These are phyloP conservation scores for Salvia sclarea DNA, from an alignment of 305 asterid species.

Conservation along the genomic window DNA sequence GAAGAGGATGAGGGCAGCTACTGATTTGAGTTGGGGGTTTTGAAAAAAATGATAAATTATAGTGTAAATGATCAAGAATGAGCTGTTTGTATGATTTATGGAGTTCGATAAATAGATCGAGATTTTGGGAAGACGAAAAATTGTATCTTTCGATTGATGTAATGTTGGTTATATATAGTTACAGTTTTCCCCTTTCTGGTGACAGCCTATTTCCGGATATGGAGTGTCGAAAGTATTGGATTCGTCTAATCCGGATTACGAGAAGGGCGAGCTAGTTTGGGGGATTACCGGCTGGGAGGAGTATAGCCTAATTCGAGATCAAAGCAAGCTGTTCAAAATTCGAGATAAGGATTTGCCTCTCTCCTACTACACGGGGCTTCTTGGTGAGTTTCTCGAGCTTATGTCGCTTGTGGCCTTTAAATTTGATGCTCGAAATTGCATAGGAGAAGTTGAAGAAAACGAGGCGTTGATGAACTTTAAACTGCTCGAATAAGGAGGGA, in stretches of 20 bases:
- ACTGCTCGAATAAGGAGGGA: neutral
- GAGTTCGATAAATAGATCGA: neutral
- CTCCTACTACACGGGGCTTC: conserved; percentile 68
- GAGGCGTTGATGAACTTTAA: neutral
- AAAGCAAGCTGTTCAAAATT: conserved; percentile 40
- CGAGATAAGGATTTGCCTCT: conserved; percentile 54
- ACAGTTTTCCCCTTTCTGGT: neutral
- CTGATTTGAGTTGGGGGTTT: too few species aligned
- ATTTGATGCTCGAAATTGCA: neutral
- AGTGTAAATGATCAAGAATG: too few species aligned
- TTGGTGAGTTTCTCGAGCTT: conserved; percentile 43
- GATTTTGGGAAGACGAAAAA: neutral
- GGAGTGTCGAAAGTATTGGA: conserved; percentile 65
- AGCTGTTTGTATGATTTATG: too few species aligned
- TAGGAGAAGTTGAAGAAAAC: neutral
- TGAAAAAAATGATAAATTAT: too few species aligned
- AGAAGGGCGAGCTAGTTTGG: conserved; percentile 61
- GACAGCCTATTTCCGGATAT: conserved; percentile 51
- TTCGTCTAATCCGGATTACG: conserved; percentile 46
- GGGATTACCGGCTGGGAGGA: conserved; percentile 71
- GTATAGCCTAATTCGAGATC: conserved; percentile 40
- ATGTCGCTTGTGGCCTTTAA: neutral
- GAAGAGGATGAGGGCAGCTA: too few species aligned
- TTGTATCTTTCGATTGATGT: neutral
- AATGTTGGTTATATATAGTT: neutral